Conservation (phyloP, 208 protist species). For the Leishmania arabica region DNA sequence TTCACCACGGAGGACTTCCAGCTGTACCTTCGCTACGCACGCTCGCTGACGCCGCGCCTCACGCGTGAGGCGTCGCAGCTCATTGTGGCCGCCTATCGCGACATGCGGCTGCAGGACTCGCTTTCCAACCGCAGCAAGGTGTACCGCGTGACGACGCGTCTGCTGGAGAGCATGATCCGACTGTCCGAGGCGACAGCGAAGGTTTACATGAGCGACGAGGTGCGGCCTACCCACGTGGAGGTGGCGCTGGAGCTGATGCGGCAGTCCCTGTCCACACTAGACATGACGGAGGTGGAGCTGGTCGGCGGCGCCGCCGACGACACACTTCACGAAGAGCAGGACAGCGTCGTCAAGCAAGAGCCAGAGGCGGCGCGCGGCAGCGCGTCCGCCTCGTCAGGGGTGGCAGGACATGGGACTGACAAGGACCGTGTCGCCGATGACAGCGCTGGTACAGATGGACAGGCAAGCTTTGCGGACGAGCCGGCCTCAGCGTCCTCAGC, state of each 20-base stretch:
- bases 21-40: slow-evolving; percentile 94
- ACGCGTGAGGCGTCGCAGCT: slow-evolving; percentile 83
- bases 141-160: slow-evolving; percentile 99
- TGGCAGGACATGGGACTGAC: not conserved
- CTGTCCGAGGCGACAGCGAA: slow-evolving; percentile 98
- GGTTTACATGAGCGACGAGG: slow-evolving; percentile 93
- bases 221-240: slow-evolving; percentile 80
- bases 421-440: slow-evolving; percentile 10
- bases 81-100: slow-evolving; percentile 91
- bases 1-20: slow-evolving; percentile 90
- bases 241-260: slow-evolving; percentile 91
- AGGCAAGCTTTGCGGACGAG: slow-evolving; percentile 2
- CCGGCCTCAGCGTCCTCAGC: slow-evolving; percentile 2
- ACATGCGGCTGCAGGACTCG: slow-evolving; percentile 94
- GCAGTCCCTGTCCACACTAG: slow-evolving; percentile 86
- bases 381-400: not conserved
- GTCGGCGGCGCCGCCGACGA: slow-evolving; percentile 41
- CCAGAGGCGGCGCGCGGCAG: slow-evolving; percentile 12
- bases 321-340: slow-evolving; percentile 5
- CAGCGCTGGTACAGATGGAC: slow-evolving; percentile 2
- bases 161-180: slow-evolving; percentile 99
- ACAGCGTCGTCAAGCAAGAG: slow-evolving; percentile 37
- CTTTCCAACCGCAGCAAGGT: slow-evolving; percentile 87
- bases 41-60: slow-evolving; percentile 90
- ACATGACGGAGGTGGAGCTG: slow-evolving; percentile 91